Evolutionary conservation across 306 rosid genomes (phyloP).

Genomic region (Quercus agrifolia): DNA sequence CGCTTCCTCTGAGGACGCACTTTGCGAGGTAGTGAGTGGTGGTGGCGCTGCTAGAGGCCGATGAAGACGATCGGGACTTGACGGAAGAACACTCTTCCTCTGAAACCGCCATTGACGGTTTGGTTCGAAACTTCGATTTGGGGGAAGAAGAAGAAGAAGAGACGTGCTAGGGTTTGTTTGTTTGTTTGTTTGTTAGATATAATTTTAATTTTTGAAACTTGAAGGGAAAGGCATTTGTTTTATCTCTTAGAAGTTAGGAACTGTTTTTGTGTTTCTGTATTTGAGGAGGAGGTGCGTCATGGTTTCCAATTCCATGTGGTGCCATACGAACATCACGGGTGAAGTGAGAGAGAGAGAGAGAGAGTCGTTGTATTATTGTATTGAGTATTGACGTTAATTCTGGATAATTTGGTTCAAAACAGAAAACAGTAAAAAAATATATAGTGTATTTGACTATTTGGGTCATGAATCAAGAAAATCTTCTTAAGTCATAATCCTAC

Average conservation of each 20-base stretch:
- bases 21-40: constrained; percentile 75
- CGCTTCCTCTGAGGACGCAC: constrained; percentile 79
- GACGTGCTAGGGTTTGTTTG: constrained; percentile 15
- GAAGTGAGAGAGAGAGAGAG: neutral
- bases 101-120: constrained; percentile 68
- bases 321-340: neutral
- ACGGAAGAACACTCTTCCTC: constrained; percentile 92
- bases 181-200: constrained; percentile 1
- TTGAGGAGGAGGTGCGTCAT: neutral
- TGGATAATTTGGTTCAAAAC: no score
- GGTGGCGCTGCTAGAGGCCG: constrained; percentile 25
- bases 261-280: neutral
- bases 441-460: no score
- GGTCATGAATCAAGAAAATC: no score
- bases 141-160: no score
- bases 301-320: neutral
- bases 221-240: no score
- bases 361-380: neutral
- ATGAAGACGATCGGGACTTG: constrained; percentile 63
- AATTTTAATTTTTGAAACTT: neutral
- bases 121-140: neutral
- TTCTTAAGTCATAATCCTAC: no score
- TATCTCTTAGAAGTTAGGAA: no score
- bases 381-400: no score
- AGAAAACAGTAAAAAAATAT: no score